A percentile compares a stretch with the other conserved stretches of the same genome.
phyloP scores from a whole-genome alignment of 2,329 filamentous ascomycete genomes.

The Colletotrichum tofieldiae region DNA sequence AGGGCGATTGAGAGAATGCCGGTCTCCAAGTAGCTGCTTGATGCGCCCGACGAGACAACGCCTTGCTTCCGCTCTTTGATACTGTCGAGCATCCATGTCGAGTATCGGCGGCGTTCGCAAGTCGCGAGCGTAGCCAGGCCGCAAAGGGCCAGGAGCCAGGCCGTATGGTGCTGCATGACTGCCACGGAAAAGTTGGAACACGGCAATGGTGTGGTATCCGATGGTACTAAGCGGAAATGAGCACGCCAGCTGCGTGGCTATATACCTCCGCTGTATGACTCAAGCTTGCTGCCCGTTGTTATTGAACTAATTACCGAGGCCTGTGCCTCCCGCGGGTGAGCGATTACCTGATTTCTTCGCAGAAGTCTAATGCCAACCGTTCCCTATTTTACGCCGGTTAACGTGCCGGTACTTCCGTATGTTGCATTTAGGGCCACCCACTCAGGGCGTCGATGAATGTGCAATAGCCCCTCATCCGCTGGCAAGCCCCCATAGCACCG shows the following conservation, averaged over 20 bases:
- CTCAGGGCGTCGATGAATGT: neutral
- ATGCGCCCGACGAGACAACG: slow-evolving; percentile 44
- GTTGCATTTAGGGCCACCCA: neutral
- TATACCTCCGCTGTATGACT: neutral
- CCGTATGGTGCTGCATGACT: slow-evolving; percentile 4
- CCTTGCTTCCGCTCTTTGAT: slow-evolving; percentile 46
- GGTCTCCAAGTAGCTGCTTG: slow-evolving; percentile 46
- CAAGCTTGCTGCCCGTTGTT: neutral
- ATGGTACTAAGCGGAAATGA: neutral
- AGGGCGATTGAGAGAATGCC: slow-evolving; percentile 46
- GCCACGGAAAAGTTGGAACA: neutral
- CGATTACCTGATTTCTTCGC: neutral
- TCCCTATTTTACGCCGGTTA: neutral
- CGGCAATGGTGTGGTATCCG: neutral
- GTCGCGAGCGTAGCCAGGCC: slow-evolving; percentile 6
- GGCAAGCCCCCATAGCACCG: neutral
- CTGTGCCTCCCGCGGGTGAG: neutral
- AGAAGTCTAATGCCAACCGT: neutral
- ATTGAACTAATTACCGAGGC: neutral
- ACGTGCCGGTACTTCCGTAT: neutral
- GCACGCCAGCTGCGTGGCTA: neutral
- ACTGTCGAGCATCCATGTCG: slow-evolving; percentile 47
- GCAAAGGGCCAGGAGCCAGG: slow-evolving; percentile 16
- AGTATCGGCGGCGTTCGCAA: slow-evolving; percentile 39
- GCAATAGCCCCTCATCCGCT: neutral